These are phyloP conservation scores for Pseudopithomyces maydicus DNA, from an alignment of 2,329 filamentous ascomycete species.

Conservation along the genomic window DNA sequence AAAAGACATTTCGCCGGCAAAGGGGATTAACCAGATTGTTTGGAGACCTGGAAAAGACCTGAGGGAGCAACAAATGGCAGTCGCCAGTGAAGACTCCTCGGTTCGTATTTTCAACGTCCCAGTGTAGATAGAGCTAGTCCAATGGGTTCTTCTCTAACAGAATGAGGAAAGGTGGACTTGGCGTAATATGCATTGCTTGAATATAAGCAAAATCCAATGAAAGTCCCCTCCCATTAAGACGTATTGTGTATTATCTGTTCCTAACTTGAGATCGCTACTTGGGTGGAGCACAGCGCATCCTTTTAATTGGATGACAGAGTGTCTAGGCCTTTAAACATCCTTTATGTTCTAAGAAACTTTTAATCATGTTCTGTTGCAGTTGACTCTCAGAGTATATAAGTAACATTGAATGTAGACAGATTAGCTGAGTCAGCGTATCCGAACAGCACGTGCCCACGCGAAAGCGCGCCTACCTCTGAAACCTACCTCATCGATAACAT, in stretches of 20 bases:
- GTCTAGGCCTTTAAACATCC: too few species aligned
- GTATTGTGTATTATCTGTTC: too few species aligned
- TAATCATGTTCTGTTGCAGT: too few species aligned
- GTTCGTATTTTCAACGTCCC: slow-evolving; percentile 39
- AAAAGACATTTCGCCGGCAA: slow-evolving; percentile 23
- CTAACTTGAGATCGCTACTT: too few species aligned
- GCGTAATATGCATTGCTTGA: too few species aligned
- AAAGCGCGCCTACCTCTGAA: slow-evolving; percentile 17
- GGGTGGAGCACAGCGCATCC: too few species aligned
- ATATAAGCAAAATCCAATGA: too few species aligned
- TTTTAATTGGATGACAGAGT: too few species aligned
- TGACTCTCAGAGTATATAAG: neutral
- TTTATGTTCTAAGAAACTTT: too few species aligned
- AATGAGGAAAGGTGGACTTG: neutral
- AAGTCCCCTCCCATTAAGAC: too few species aligned
- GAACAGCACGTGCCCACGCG: slow-evolving; percentile 27
- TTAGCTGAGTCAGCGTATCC: neutral
- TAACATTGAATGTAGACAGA: neutral
- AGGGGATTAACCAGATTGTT: slow-evolving; percentile 38
- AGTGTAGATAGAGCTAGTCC: neutral
- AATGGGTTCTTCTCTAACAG: too few species aligned
- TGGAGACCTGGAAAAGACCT: slow-evolving; percentile 33
- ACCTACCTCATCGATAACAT: neutral
- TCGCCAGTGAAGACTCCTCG: slow-evolving; percentile 49
- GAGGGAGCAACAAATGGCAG: slow-evolving; percentile 39